A percentile compares a stretch with the other conserved stretches of the same genome.
phyloP scores from a whole-genome alignment of 331 rosid genomes.

The Telfairia occidentalis region DNA sequence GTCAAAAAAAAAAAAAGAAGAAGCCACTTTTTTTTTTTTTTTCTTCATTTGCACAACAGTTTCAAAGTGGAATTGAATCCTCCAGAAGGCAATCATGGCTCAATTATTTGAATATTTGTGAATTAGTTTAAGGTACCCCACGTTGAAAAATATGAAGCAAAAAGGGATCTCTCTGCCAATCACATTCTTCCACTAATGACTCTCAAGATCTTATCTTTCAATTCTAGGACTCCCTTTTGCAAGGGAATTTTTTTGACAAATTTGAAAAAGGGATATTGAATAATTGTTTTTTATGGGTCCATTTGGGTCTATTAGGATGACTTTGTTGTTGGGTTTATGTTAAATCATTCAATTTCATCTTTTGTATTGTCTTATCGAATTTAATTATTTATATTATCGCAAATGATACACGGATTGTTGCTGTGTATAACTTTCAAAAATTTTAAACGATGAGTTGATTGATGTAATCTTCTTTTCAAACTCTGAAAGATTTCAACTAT shows the following conservation, averaged over 20 bases:
- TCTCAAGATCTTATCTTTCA: constrained; percentile 10
- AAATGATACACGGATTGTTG: background rate
- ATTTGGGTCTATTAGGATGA: background rate
- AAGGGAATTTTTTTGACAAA: background rate
- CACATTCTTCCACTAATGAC: constrained; percentile 2
- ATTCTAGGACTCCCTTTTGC: background rate
- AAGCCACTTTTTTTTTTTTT: background rate
- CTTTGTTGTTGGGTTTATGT: background rate
- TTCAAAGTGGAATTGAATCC: background rate
- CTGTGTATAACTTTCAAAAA: fast-evolving
- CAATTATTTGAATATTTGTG: constrained; percentile 6
- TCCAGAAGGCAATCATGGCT: constrained; percentile 2
- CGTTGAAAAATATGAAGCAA: background rate
- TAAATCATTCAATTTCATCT: background rate
- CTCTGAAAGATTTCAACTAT: background rate
- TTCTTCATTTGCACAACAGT: background rate
- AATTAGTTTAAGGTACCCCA: background rate
- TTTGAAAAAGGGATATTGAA: background rate
- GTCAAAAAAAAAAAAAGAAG: background rate
- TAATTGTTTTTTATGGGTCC: constrained; percentile 4
- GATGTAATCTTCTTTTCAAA: background rate
- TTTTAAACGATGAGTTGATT: background rate
- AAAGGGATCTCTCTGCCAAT: background rate
- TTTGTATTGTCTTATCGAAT: background rate
- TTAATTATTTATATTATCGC: background rate